A percentile compares a stretch with the other conserved stretches of the same genome.
phyloP scores from a whole-genome alignment of 768 basidiomycete species.

The Termitomyces bulborhizus region DNA sequence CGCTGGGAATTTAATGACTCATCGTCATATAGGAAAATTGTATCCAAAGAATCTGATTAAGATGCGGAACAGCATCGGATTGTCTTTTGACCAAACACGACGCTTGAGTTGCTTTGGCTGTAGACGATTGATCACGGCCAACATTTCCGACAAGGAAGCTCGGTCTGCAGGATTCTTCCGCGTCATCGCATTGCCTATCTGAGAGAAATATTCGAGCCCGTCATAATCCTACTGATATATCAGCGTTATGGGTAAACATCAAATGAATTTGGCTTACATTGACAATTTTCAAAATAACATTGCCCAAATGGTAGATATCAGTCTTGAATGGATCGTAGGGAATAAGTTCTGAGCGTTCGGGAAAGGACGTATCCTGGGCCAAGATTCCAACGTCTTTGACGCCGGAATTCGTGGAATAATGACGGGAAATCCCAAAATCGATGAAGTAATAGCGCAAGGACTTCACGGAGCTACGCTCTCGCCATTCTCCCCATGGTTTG shows the following conservation, averaged over 20 bases:
- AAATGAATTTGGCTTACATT: not conserved
- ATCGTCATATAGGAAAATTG: not conserved
- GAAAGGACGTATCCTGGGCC: constrained; percentile 36
- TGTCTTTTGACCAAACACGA: not conserved
- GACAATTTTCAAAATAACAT: constrained; percentile 12
- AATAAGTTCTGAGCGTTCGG: constrained; percentile 19
- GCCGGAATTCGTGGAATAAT: constrained; percentile 12
- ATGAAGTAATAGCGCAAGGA: constrained; percentile 29
- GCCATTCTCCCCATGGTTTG: constrained; percentile 7
- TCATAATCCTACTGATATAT: not conserved
- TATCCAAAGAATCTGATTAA: not conserved
- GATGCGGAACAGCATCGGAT: not conserved
- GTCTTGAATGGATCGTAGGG: constrained; percentile 7
- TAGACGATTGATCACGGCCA: not conserved
- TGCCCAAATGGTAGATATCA: too few relatives aligned
- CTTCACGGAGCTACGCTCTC: constrained; percentile 20
- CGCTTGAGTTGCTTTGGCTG: not conserved
- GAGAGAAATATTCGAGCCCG: not conserved
- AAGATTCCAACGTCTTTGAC: constrained; percentile 9
- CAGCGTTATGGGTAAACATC: not conserved
- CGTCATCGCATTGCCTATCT: not conserved
- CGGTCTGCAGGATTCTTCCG: not conserved
- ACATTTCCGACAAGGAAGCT: not conserved
- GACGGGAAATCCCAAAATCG: constrained; percentile 29
- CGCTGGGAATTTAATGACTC: too few relatives aligned